Conservation (phyloP, 768 basidiomycete genomes). For the Floccularia luteovirens region DNA sequence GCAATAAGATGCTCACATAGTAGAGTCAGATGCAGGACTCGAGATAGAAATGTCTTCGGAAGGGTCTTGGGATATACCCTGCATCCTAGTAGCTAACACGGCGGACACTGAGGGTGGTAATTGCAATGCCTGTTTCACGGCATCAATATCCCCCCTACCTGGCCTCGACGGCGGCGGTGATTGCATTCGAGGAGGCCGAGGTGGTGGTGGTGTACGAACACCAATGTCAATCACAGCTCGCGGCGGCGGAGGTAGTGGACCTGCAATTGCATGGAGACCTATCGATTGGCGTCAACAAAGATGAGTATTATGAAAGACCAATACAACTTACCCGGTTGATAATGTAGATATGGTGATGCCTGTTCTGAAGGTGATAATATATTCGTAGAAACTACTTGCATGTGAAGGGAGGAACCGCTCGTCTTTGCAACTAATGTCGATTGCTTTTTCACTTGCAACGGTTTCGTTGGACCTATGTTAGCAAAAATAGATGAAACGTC, state of each 20-base stretch:
- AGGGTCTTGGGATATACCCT: conserved; percentile 15
- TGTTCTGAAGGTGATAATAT: no score
- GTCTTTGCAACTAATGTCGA: conserved; percentile 13
- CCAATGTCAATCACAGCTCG: conserved; percentile 44
- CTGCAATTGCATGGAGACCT: conserved; percentile 62
- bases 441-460: conserved; percentile 4
- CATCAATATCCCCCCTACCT: conserved; percentile 41
- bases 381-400: no score
- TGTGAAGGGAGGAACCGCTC: conserved; percentile 17
- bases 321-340: conserved; percentile 50
- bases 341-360: conserved; percentile 42
- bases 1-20: not conserved
- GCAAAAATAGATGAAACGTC: conserved; percentile 60
- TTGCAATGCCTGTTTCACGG: conserved; percentile 52
- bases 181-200: conserved; percentile 56
- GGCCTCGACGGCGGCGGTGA: conserved; percentile 39
- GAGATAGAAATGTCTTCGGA: conserved; percentile 10
- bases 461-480: conserved; percentile 18
- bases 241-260: conserved; percentile 67
- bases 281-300: not conserved
- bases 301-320: not conserved
- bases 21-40: no score
- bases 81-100: conserved; percentile 28
- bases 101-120: conserved; percentile 48
- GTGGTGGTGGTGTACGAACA: conserved; percentile 38